A percentile compares a stretch with the other conserved stretches of the same genome.
Evolutionary conservation across 2,329 filamentous ascomycete genomes (phyloP).

Genomic region (Phialophora chinensis): DNA sequence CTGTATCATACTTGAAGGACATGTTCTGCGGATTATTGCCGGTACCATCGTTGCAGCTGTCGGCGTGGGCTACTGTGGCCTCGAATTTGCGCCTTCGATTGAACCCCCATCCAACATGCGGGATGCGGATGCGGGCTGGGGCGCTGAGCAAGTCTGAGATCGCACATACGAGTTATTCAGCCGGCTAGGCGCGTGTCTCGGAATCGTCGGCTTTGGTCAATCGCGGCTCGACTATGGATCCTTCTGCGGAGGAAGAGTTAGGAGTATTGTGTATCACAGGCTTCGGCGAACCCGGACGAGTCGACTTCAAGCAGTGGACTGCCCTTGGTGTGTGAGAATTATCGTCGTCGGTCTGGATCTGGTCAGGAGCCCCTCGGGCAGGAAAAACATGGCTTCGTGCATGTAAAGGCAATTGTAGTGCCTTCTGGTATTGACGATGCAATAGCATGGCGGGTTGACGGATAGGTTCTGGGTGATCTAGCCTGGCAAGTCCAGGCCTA

Average conservation of each 20-base stretch:
- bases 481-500: not conserved
- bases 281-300: not conserved
- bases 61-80: constrained; percentile 76
- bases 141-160: constrained; percentile 71
- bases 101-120: constrained; percentile 83
- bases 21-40: constrained; percentile 72
- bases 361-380: not conserved
- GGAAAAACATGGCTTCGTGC: not conserved
- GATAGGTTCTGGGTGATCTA: not conserved
- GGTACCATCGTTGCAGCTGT: constrained; percentile 78
- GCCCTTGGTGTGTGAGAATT: not conserved
- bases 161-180: not conserved
- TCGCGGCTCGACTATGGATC: not conserved
- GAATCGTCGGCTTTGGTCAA: not conserved
- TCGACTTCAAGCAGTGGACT: not conserved
- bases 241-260: not conserved
- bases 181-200: not conserved
- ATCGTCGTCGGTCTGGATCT: not conserved
- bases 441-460: not conserved
- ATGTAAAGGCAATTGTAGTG: not conserved
- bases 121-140: constrained; percentile 76
- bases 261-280: not conserved
- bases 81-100: constrained; percentile 79
- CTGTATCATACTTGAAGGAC: constrained; percentile 75
- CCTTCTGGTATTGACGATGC: not conserved